A percentile compares a stretch with the other conserved stretches of the same genome.
phyloP scores from a whole-genome alignment of 306 rosid species.

The Hylodesmum podocarpum region DNA sequence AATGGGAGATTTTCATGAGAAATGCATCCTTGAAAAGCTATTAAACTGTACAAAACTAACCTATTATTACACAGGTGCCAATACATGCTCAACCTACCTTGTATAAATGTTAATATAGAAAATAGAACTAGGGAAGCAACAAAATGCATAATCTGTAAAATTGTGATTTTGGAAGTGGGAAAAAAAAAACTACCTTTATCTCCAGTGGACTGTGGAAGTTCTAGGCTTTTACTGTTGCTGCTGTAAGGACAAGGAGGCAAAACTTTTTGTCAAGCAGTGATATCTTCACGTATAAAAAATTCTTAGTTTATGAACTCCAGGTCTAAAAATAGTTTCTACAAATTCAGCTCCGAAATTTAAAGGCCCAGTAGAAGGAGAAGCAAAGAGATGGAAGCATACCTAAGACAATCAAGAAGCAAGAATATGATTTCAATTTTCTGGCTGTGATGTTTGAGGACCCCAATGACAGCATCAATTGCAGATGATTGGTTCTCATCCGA shows the following conservation, averaged over 20 bases:
- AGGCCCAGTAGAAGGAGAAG: background rate
- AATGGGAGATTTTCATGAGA: background rate
- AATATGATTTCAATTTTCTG: slow-evolving; percentile 62
- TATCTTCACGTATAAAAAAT: background rate
- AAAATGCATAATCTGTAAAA: slow-evolving; percentile 20
- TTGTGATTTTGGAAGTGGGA: slow-evolving; percentile 2
- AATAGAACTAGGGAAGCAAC: background rate
- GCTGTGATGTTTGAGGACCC: slow-evolving; percentile 66
- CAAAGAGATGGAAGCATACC: slow-evolving; percentile 47
- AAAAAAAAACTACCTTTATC: slow-evolving; percentile 31
- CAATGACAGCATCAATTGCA: slow-evolving; percentile 57
- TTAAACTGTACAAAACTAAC: background rate
- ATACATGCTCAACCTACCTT: background rate
- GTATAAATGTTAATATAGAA: background rate
- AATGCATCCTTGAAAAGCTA: background rate
- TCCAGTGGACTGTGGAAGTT: slow-evolving; percentile 45
- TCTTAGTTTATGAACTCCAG: slow-evolving; percentile 7
- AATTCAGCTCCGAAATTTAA: slow-evolving; percentile 16
- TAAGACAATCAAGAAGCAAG: slow-evolving; percentile 77
- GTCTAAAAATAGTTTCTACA: slow-evolving; percentile 11
- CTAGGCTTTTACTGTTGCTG: slow-evolving; percentile 42
- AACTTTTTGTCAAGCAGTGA: slow-evolving; percentile 17
- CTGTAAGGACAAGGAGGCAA: slow-evolving; percentile 49
- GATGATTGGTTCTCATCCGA: slow-evolving; percentile 55
- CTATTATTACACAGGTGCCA: background rate